These are phyloP conservation scores for Xylariales sp. DNA, from an alignment of 2,329 filamentous ascomycete species.

Conservation along the genomic window DNA sequence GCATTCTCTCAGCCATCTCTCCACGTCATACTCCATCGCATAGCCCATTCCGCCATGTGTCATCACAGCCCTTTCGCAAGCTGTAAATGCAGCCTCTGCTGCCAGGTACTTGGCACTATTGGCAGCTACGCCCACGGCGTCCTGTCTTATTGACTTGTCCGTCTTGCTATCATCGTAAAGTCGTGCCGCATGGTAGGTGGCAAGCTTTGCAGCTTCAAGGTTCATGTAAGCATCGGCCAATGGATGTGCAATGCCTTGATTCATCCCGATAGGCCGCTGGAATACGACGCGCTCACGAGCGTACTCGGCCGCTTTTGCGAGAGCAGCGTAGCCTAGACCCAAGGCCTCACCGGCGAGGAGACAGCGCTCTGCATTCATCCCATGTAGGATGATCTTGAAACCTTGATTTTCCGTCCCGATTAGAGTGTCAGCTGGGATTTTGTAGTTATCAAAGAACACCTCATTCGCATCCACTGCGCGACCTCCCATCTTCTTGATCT, in stretches of 20 bases:
- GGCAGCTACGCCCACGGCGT: slow-evolving; percentile 58
- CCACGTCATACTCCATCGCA: slow-evolving; percentile 60
- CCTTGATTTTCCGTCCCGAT: slow-evolving; percentile 71
- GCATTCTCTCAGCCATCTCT: slow-evolving; percentile 61
- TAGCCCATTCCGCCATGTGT: slow-evolving; percentile 63
- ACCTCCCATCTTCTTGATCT: slow-evolving; percentile 82
- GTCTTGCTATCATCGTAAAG: slow-evolving; percentile 53
- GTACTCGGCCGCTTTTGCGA: slow-evolving; percentile 59
- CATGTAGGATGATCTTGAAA: slow-evolving; percentile 74
- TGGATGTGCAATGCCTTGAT: slow-evolving; percentile 62
- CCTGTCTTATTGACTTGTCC: slow-evolving; percentile 46
- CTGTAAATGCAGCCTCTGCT: slow-evolving; percentile 58
- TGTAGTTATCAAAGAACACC: slow-evolving; percentile 80
- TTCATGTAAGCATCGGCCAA: slow-evolving; percentile 62
- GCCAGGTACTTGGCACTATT: slow-evolving; percentile 70
- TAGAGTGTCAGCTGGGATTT: slow-evolving; percentile 57
- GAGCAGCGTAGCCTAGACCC: slow-evolving; percentile 70
- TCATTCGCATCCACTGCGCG: slow-evolving; percentile 80
- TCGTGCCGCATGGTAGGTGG: slow-evolving; percentile 60
- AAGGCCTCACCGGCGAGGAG: slow-evolving; percentile 74
- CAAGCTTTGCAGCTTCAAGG: slow-evolving; percentile 60
- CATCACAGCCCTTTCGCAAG: slow-evolving; percentile 57
- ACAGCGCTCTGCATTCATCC: slow-evolving; percentile 76
- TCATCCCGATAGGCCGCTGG: slow-evolving; percentile 59
- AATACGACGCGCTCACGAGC: slow-evolving; percentile 64